Evolutionary conservation across 2,329 filamentous ascomycete genomes (phyloP).

Genomic region (Penicillium decumbens): DNA sequence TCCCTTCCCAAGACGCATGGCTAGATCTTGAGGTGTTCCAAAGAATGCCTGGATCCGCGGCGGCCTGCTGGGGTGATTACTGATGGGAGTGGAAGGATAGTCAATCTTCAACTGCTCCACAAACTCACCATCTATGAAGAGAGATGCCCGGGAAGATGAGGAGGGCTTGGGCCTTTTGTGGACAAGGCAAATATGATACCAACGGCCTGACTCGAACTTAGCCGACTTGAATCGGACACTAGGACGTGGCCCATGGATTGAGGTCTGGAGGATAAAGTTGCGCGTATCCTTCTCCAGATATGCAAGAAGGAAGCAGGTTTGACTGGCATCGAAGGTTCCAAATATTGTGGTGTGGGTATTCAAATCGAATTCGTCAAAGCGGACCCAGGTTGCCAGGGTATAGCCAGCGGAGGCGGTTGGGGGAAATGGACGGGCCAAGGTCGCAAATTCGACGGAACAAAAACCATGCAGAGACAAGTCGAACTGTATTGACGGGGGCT

Average conservation of each 20-base stretch:
- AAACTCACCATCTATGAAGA: conserved; percentile 92
- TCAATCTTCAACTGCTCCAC: conserved; percentile 84
- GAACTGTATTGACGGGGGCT: conserved; percentile 85
- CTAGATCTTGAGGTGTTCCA: conserved; percentile 85
- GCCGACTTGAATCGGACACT: conserved; percentile 90
- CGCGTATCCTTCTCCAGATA: conserved; percentile 91
- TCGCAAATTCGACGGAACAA: conserved; percentile 82
- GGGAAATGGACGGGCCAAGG: conserved; percentile 79
- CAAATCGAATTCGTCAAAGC: conserved; percentile 79
- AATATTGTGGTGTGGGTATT: conserved; percentile 90
- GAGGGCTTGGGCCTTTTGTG: conserved; percentile 75
- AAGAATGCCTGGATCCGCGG: conserved; percentile 81
- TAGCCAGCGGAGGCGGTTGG: conserved; percentile 75
- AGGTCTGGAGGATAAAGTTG: conserved; percentile 94
- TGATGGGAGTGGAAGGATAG: conserved; percentile 73
- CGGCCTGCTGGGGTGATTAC: conserved; percentile 49
- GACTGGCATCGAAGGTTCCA: conserved; percentile 84
- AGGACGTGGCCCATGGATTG: conserved; percentile 75
- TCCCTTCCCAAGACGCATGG: conserved; percentile 67
- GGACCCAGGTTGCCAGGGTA: conserved; percentile 83
- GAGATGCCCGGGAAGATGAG: conserved; percentile 70
- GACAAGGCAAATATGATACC: conserved; percentile 91
- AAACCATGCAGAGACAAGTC: conserved; percentile 84
- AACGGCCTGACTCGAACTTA: conserved; percentile 67
- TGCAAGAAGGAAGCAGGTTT: conserved; percentile 88